Evolutionary conservation across 768 basidiomycete genomes (phyloP), one percentile per base, ranked within the genome.

Genomic region (Tulasnella sp.): DNA sequence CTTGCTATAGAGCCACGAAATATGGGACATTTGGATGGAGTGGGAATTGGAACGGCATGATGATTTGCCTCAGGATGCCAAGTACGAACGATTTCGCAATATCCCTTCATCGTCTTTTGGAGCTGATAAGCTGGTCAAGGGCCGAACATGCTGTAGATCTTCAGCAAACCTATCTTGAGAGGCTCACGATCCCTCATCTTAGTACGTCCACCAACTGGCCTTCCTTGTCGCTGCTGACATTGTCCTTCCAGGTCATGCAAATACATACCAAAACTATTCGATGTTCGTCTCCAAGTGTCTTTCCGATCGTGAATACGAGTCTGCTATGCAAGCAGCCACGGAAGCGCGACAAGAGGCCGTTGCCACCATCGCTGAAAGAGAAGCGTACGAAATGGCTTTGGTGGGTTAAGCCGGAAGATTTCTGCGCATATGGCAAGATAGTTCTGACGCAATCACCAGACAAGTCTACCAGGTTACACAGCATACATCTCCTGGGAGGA

Each of bases 251-350:
- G 94, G 89, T 77, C 87, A 90, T 75, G 93, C 94, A 52, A 88
- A 92, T 17, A 96, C 95, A 0, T 90, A 91, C 75, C 90, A 93
- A 80, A 86, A 88, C 1, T 99, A 97, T 82, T 97, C 96, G 0
- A 88, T 91, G 0, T 97, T 98, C 84, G 93, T 94, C 19, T 93
- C 94, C 0, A 87, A 88, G 74, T 87, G 92, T 82, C 88, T 90
- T 79, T 88, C 91, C 17, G 85, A 90, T 0, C 83, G 86, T n/a
- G 87, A 91, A 58, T 99, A 99, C 81, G 95, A 97, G 80, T 79
- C 85, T 0, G 83, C 91, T 8, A 88, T 98, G 34, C 87, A 97
- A 22, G 82, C 88, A 0, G 95, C 94, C 2, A 94, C 94, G 19
- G 91, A 92, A 82, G 82, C 88, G 39, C 89, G 91, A 19, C 84